Evolutionary conservation across 352 stramenopile genomes (phyloP).

Genomic region (Globisporangium paddicum): DNA sequence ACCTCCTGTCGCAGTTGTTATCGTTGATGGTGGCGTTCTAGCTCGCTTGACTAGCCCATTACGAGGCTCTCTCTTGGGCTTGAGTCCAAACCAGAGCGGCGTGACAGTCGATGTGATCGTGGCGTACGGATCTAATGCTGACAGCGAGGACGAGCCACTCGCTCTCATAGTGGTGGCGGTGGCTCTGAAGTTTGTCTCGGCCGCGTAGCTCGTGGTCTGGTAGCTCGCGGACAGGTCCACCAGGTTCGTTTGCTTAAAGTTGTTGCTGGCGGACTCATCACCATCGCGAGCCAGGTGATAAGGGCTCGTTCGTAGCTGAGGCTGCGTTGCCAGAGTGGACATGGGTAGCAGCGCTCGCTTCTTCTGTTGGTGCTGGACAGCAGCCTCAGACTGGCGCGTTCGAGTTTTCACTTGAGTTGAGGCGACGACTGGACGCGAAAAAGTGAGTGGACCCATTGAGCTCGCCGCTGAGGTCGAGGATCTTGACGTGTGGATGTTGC

Average conservation of each 20-base stretch:
- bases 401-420: background rate
- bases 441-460: background rate
- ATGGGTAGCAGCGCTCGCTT: conserved; percentile 12
- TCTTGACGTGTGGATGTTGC: background rate
- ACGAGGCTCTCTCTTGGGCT: background rate
- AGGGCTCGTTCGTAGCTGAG: background rate
- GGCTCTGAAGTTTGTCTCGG: background rate
- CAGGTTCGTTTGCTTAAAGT: background rate
- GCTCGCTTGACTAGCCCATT: background rate
- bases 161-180: background rate
- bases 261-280: background rate
- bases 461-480: background rate
- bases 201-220: conserved; percentile 5
- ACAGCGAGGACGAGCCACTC: background rate
- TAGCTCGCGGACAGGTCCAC: conserved; percentile 10
- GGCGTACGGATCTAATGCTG: background rate
- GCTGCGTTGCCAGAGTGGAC: background rate
- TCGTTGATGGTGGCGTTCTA: background rate
- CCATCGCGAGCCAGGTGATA: background rate
- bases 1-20: background rate
- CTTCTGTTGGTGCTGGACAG: background rate
- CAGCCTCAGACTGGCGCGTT: background rate
- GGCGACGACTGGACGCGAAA: background rate
- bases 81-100: conserved; percentile 9
- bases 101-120: background rate